These are phyloP conservation scores for Ceratobasidium sp. DNA, from an alignment of 1,284 basidiomycete genomes.

Conservation along the genomic window DNA sequence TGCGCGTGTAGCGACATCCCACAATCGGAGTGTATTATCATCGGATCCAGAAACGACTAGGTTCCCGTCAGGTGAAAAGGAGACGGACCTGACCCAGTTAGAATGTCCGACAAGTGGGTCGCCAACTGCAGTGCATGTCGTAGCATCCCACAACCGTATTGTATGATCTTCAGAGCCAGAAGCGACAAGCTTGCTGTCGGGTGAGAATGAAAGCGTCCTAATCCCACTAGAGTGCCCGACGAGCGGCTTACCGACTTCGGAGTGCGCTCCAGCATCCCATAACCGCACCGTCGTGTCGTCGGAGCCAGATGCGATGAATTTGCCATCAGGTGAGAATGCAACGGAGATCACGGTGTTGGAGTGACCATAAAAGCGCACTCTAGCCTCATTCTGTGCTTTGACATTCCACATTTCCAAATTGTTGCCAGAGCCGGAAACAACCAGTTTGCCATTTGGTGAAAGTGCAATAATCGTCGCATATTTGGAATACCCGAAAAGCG, in stretches of 20 bases:
- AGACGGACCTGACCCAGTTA: neutral
- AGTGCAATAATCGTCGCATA: slow-evolving; percentile 3
- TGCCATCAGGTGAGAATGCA: slow-evolving; percentile 17
- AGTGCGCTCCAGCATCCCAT: neutral
- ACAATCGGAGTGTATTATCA: neutral
- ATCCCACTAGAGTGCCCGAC: neutral
- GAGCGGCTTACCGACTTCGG: neutral
- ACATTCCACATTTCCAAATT: neutral
- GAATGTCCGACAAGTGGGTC: neutral
- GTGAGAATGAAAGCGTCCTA: neutral
- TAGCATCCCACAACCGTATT: too few relatives aligned
- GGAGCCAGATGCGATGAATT: neutral
- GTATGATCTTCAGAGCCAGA: too few relatives aligned
- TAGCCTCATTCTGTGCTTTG: slow-evolving; percentile 2
- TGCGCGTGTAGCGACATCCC: neutral
- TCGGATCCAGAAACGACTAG: too few relatives aligned
- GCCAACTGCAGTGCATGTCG: neutral
- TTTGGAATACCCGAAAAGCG: neutral
- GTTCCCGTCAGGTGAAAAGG: neutral
- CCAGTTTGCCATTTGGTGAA: slow-evolving; percentile 23
- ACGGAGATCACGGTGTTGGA: too few relatives aligned
- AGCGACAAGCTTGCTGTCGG: too few relatives aligned
- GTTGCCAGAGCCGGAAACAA: slow-evolving; percentile 35
- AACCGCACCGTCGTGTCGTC: slow-evolving; percentile 2
- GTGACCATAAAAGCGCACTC: neutral